These are phyloP conservation scores for Canavalia gladiata DNA, from an alignment of 306 rosid species.

Conservation along the genomic window DNA sequence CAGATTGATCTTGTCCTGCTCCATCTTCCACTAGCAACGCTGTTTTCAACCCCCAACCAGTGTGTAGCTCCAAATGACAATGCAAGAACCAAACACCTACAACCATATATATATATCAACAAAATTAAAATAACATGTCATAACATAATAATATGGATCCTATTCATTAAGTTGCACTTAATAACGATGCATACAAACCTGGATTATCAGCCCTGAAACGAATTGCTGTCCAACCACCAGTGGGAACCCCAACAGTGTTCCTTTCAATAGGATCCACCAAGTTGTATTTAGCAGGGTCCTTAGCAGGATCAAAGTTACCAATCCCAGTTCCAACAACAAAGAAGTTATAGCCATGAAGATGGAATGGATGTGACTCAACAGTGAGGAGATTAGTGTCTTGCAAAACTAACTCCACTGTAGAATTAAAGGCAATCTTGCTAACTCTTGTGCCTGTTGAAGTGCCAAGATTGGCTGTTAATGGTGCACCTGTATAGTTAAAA, in stretches of 20 bases:
- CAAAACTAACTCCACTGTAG: slow-evolving; percentile 79
- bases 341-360: slow-evolving; percentile 67
- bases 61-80: slow-evolving; percentile 89
- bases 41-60: slow-evolving; percentile 92
- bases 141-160: not conserved
- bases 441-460: slow-evolving; percentile 73
- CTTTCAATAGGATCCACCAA: slow-evolving; percentile 91
- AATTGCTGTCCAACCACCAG: slow-evolving; percentile 93
- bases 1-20: slow-evolving; percentile 68
- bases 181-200: slow-evolving; percentile 51
- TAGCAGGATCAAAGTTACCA: slow-evolving; percentile 78
- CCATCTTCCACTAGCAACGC: slow-evolving; percentile 92
- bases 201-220: slow-evolving; percentile 91
- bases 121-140: not conserved
- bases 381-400: slow-evolving; percentile 88
- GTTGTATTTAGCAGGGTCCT: slow-evolving; percentile 77
- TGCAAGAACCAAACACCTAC: slow-evolving; percentile 95
- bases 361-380: slow-evolving; percentile 90
- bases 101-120: not conserved
- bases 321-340: slow-evolving; percentile 83
- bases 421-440: slow-evolving; percentile 74
- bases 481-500: slow-evolving; percentile 82
- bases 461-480: slow-evolving; percentile 66
- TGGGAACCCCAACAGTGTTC: slow-evolving; percentile 88
- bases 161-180: not conserved